These are phyloP conservation scores for Talaromyces proteolyticus DNA, from an alignment of 495 filamentous ascomycete species.

Conservation along the genomic window DNA sequence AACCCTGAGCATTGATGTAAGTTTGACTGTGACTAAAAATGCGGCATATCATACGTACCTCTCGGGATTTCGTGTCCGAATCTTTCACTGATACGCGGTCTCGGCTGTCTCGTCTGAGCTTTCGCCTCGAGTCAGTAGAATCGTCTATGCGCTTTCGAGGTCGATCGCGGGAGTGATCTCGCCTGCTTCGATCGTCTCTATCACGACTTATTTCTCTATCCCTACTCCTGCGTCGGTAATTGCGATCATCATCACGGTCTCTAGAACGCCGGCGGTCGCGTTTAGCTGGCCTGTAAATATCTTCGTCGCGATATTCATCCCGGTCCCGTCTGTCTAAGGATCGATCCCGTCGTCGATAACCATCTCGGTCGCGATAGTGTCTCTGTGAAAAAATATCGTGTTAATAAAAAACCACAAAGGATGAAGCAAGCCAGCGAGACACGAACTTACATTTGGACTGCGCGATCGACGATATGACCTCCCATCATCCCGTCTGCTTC, in stretches of 20 bases:
- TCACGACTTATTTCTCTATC: conserved; percentile 74
- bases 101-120: conserved; percentile 62
- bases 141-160: conserved; percentile 63
- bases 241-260: conserved; percentile 53
- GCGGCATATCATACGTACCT: conserved; percentile 40
- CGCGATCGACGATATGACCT: conserved; percentile 59
- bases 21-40: neutral
- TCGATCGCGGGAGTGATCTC: conserved; percentile 75
- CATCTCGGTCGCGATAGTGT: conserved; percentile 54
- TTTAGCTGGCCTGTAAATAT: conserved; percentile 53
- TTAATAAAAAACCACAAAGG: conserved; percentile 6
- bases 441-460: conserved; percentile 64
- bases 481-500: conserved; percentile 57
- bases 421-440: neutral
- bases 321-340: conserved; percentile 65
- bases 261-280: conserved; percentile 56
- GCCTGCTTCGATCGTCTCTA: conserved; percentile 66
- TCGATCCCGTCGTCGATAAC: conserved; percentile 66
- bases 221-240: conserved; percentile 59
- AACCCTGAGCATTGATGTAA: conserved; percentile 19
- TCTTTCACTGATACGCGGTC: conserved; percentile 41
- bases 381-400: conserved; percentile 33
- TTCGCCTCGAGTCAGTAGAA: conserved; percentile 68
- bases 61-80: conserved; percentile 38
- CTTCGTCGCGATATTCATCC: conserved; percentile 62